Evolutionary conservation across 495 filamentous ascomycete genomes (phyloP).

Genomic region (Neurospora sp.): DNA sequence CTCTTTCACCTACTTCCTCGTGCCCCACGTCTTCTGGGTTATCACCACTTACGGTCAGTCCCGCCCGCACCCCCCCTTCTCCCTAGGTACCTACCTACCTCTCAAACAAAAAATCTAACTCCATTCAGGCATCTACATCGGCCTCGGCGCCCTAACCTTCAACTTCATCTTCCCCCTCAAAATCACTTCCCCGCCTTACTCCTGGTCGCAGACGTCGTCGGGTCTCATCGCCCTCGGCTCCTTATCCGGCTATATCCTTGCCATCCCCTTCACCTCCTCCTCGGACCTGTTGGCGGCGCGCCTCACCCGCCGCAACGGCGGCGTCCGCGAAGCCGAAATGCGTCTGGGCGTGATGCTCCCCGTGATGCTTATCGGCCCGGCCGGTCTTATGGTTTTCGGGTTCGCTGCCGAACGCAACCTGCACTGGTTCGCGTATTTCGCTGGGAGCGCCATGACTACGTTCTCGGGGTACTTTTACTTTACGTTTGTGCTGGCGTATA

Average conservation of each 20-base stretch:
- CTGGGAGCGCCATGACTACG: constrained; percentile 42
- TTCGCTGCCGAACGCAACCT: constrained; percentile 41
- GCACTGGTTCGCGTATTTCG: constrained; percentile 48
- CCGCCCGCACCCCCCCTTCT: not conserved
- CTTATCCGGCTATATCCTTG: constrained; percentile 40
- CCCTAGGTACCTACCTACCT: not conserved
- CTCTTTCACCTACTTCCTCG: constrained; percentile 47
- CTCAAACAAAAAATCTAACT: not conserved
- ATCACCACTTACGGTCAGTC: constrained; percentile 41
- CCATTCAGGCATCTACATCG: constrained; percentile 43
- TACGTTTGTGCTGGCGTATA: constrained; percentile 50
- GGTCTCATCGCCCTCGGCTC: constrained; percentile 47
- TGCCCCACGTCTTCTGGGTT: constrained; percentile 51
- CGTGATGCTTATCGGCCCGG: constrained; percentile 43
- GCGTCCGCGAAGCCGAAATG: constrained; percentile 53
- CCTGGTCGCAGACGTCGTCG: constrained; percentile 45
- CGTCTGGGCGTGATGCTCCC: constrained; percentile 46
- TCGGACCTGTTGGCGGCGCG: constrained; percentile 47
- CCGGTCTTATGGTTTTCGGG: constrained; percentile 46
- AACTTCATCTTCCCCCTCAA: constrained; percentile 51
- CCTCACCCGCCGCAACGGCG: constrained; percentile 43
- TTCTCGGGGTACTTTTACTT: constrained; percentile 49
- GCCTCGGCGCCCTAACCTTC: constrained; percentile 47
- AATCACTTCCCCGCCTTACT: constrained; percentile 46
- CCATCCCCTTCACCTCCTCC: constrained; percentile 45